Evolutionary conservation across 2,329 filamentous ascomycete genomes (phyloP).

Genomic region (Colletotrichum sp.): DNA sequence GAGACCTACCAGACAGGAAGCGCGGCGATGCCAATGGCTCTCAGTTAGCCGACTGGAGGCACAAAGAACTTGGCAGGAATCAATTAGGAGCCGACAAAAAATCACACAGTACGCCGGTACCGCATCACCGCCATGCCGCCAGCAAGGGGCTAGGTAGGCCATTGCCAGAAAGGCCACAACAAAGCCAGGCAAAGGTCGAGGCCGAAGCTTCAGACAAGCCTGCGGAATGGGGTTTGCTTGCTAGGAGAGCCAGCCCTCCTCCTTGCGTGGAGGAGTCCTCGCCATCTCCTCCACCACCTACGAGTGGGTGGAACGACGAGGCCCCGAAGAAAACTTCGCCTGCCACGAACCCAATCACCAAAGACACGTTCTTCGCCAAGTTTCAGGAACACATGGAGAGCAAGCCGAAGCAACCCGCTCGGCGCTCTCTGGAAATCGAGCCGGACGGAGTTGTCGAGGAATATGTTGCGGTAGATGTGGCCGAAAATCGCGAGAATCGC

Average conservation of each 20-base stretch:
- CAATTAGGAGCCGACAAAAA: not conserved
- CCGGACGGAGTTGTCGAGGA: not conserved
- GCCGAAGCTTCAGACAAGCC: not conserved
- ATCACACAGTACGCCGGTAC: not conserved
- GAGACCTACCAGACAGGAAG: not conserved
- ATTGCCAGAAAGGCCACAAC: not conserved
- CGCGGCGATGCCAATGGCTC: not conserved
- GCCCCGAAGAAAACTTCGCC: not conserved
- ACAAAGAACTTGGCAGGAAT: not conserved
- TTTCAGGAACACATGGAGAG: not conserved
- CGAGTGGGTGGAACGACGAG: not conserved
- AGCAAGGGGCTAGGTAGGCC: not conserved
- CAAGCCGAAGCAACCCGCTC: not conserved
- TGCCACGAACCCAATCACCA: not conserved
- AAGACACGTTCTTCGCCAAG: not conserved
- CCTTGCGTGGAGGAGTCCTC: not conserved
- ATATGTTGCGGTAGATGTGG: not conserved
- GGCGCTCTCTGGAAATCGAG: not conserved
- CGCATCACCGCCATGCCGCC: not conserved
- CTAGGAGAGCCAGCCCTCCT: not conserved
- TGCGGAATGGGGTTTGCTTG: not conserved
- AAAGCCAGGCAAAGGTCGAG: not conserved
- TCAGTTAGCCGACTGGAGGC: not conserved
- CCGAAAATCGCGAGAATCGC: not conserved
- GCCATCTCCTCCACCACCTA: not conserved